These are phyloP conservation scores for Phascolomyces articulosus DNA, from an alignment of 371 early-diverging fungal genomes.

Conservation along the genomic window DNA sequence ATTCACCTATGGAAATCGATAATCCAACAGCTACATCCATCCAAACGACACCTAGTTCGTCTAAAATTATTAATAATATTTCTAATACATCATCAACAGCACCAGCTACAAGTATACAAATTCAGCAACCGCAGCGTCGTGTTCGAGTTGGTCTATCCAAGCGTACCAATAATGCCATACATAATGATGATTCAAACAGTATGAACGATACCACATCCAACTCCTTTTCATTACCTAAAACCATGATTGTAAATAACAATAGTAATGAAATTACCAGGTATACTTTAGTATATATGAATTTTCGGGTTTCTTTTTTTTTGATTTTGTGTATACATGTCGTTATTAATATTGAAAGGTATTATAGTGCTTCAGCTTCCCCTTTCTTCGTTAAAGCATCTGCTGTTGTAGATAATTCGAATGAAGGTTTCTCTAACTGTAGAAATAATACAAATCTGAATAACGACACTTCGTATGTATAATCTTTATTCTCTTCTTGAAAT, in stretches of 20 bases:
- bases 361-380: background rate
- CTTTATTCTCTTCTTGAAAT: background rate
- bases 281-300: too few species aligned
- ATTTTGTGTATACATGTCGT: too few species aligned
- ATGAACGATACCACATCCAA: background rate
- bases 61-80: too few species aligned
- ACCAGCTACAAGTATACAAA: background rate
- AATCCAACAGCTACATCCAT: background rate
- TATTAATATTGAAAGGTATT: too few species aligned
- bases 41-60: too few species aligned
- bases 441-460: background rate
- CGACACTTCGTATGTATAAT: background rate
- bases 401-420: background rate
- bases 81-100: background rate
- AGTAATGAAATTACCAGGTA: background rate
- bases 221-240: background rate
- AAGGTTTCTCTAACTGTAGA: background rate
- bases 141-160: constrained; percentile 38
- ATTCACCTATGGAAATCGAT: background rate
- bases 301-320: too few species aligned
- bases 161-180: constrained; percentile 10
- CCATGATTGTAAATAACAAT: background rate
- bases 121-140: constrained; percentile 17
- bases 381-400: background rate
- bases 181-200: background rate